Evolutionary conservation across 352 stramenopile genomes (phyloP).

Genomic region (Phytophthora fragariaefolia): DNA sequence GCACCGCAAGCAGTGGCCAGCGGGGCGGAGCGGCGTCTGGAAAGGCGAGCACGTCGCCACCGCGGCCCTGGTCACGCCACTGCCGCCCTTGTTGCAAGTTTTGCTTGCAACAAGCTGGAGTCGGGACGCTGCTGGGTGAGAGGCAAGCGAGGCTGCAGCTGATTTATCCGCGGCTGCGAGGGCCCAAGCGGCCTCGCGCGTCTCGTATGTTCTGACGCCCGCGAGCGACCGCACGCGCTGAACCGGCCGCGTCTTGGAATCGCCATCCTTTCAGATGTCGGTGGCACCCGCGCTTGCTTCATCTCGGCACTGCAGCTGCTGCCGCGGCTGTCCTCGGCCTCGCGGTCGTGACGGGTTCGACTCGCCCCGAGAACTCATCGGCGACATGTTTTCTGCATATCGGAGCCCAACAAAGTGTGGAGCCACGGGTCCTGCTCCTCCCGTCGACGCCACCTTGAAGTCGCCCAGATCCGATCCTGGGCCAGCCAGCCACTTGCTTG

Average conservation of each 20-base stretch:
- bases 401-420: background rate
- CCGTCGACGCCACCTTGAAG: slow-evolving; percentile 24
- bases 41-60: background rate
- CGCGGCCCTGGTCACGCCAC: background rate
- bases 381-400: slow-evolving; percentile 6
- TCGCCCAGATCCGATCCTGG: background rate
- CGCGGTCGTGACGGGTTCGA: no score
- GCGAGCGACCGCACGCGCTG: background rate
- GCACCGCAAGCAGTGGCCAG: background rate
- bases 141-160: background rate
- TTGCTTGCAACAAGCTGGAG: background rate
- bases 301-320: slow-evolving; percentile 14
- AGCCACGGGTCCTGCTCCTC: background rate
- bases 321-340: slow-evolving; percentile 19
- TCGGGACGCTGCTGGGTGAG: no score
- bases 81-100: background rate
- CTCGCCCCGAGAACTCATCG: background rate
- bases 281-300: background rate
- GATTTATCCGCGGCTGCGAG: slow-evolving; percentile 24
- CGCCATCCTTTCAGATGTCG: slow-evolving; percentile 10
- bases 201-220: background rate
- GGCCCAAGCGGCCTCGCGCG: no score
- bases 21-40: background rate
- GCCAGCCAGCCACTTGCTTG: slow-evolving; percentile 12
- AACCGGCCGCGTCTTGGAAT: background rate